Percentiles rank a stretch among this genome's conserved stretches.
Evolutionary conservation across 2,329 filamentous ascomycete species (phyloP).

Genomic region (Cadophora gregata): DNA sequence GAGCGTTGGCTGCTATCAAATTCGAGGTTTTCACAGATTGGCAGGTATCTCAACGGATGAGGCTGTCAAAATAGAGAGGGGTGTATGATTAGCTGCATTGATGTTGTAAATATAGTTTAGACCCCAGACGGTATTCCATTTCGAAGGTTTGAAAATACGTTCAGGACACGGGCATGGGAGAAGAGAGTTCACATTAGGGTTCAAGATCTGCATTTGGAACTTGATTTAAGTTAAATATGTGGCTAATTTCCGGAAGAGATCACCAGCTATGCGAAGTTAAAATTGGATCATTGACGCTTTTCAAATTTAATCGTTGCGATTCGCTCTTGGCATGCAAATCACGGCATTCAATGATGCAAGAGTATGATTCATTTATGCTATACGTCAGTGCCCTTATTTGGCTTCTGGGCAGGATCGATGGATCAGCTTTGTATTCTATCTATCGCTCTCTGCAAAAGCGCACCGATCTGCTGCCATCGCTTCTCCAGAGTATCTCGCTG

Average conservation of each 20-base stretch:
- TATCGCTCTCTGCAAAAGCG: constrained; percentile 30
- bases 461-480: constrained; percentile 38
- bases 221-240: too few relatives aligned
- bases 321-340: background rate
- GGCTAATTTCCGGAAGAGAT: too few relatives aligned
- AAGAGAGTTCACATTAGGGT: too few relatives aligned
- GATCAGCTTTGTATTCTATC: constrained; percentile 30
- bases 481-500: constrained; percentile 34
- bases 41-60: background rate
- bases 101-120: background rate
- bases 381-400: background rate
- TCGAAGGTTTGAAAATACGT: background rate
- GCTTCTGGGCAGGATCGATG: background rate
- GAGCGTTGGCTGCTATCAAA: background rate
- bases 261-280: too few relatives aligned
- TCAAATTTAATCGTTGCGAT: background rate
- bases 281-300: too few relatives aligned
- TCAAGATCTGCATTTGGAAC: too few relatives aligned
- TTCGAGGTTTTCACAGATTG: background rate
- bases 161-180: too few relatives aligned
- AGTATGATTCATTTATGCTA: background rate
- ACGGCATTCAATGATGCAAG: background rate
- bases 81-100: background rate
- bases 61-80: background rate
- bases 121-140: background rate